Evolutionary conservation across 2,329 filamentous ascomycete species (phyloP), one percentile per base, ranked within the genome.

Genomic region (Aspergillus fumigatus): DNA sequence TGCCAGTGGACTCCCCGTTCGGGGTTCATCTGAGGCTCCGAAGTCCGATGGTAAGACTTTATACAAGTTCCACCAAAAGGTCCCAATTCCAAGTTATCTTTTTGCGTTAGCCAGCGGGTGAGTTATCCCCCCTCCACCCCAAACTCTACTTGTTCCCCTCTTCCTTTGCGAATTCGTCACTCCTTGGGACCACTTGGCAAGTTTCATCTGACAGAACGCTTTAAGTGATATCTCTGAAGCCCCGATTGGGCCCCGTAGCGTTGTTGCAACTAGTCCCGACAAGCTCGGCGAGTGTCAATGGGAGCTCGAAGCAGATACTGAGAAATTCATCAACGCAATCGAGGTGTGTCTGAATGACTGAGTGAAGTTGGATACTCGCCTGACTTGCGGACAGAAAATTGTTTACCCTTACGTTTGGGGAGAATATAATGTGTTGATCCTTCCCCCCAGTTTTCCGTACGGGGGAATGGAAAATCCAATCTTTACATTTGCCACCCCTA

Each of bases 401-500:
- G 85, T 96, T 49, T 95, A 91, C 65, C 89, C 90, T 0, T 97
- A 99, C 73, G 84, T 85, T 57, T 99, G 94, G 94, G 92, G 90
- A 17, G 87, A 92, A 64, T 97, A 97, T 80, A 97, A 97, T 64
- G 90, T 96, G 9, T 79, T 97, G 23, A 88, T 97, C 3, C 79
- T 97, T 32, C 93, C 93, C 3, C 89, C 91, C 0, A 93, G 89
- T 64, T 97, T 96, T 72, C 91, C 91, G 0, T 95, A 94, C 66
- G 91, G 90, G 67, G 89, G 88, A 75, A 76, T 77, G 82, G 92
- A 96, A 73, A 96, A 97, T 70, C 92, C 92, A 0, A 86, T 96
- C 53, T 96, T 89, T 76, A 97, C 94, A 0, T 97, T 96, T 72
- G 93, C 92, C 1, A 97, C 94, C 1, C 93, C 93, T 1, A 96